phyloP scores from a whole-genome alignment of 345 rosid genomes.

The Lepidium sativum region DNA sequence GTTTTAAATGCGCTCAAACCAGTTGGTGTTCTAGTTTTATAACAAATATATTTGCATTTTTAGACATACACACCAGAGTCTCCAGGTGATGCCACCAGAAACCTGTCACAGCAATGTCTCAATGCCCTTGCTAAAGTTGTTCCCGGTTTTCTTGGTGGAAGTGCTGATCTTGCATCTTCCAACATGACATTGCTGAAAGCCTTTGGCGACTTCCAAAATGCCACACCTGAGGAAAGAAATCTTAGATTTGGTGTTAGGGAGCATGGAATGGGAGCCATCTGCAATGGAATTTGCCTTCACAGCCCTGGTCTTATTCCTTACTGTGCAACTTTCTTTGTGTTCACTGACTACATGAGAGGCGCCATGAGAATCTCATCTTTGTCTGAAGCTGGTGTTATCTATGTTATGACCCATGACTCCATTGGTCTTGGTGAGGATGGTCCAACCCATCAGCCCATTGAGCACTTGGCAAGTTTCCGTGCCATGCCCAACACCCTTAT shows the following conservation, averaged over 20 bases:
- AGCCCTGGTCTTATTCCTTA: conserved; percentile 89
- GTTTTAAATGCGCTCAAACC: neutral
- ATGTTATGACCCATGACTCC: conserved; percentile 98
- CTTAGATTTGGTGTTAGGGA: conserved; percentile 94
- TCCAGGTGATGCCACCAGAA: conserved; percentile 92
- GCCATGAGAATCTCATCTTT: conserved; percentile 93
- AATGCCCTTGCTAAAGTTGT: conserved; percentile 74
- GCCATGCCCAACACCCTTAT: conserved; percentile 95
- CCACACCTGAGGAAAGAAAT: conserved; percentile 85
- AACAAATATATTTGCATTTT: conserved; percentile 13
- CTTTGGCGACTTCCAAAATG: conserved; percentile 87
- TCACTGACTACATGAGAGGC: conserved; percentile 99
- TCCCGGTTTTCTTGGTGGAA: conserved; percentile 94
- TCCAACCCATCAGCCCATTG: conserved; percentile 98
- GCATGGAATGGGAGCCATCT: conserved; percentile 96
- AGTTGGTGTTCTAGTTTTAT: neutral
- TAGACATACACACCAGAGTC: conserved; percentile 83
- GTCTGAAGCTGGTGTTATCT: conserved; percentile 81
- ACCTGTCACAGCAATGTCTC: conserved; percentile 79
- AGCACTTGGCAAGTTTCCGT: conserved; percentile 97
- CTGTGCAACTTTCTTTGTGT: conserved; percentile 99
- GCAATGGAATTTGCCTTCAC: conserved; percentile 90
- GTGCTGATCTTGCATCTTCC: conserved; percentile 98
- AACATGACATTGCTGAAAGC: conserved; percentile 92
- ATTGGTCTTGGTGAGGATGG: conserved; percentile 99